Evolutionary conservation across 2,329 filamentous ascomycete species (phyloP).

Genomic region (Dactylellina sp.): DNA sequence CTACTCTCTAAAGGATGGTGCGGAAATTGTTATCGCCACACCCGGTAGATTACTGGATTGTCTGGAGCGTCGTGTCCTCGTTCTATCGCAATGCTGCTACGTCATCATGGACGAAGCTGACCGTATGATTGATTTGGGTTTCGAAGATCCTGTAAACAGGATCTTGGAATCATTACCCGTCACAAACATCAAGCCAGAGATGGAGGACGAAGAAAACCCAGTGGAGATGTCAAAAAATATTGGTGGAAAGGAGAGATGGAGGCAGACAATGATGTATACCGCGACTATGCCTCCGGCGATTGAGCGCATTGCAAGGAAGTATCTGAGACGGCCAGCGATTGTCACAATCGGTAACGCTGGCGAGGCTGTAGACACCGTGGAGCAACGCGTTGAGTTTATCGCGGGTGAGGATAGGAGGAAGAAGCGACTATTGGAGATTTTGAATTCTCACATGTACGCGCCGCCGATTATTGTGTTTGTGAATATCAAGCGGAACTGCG

Average conservation of each 20-base stretch:
- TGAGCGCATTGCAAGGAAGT: slow-evolving; percentile 96
- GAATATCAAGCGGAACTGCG: slow-evolving; percentile 99
- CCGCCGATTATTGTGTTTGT: slow-evolving; percentile 98
- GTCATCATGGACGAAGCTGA: slow-evolving; percentile 99
- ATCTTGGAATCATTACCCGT: slow-evolving; percentile 95
- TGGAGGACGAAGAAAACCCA: slow-evolving; percentile 87
- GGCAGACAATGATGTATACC: slow-evolving; percentile 99
- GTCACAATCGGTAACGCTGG: slow-evolving; percentile 94
- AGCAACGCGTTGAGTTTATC: slow-evolving; percentile 94
- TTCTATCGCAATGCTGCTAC: slow-evolving; percentile 58
- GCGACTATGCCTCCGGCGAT: slow-evolving; percentile 95
- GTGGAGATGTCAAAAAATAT: slow-evolving; percentile 84
- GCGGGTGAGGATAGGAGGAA: slow-evolving; percentile 93
- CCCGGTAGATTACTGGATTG: slow-evolving; percentile 97
- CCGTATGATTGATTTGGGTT: slow-evolving; percentile 98
- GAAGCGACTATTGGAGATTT: slow-evolving; percentile 92
- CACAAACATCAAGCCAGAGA: slow-evolving; percentile 93
- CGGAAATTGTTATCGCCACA: slow-evolving; percentile 98
- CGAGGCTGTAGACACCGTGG: slow-evolving; percentile 96
- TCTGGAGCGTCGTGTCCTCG: slow-evolving; percentile 87
- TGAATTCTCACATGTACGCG: slow-evolving; percentile 80
- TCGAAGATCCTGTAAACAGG: slow-evolving; percentile 97
- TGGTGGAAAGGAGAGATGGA: slow-evolving; percentile 80
- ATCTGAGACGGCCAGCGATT: slow-evolving; percentile 89
- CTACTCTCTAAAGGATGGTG: slow-evolving; percentile 85